phyloP scores from a whole-genome alignment of 1,284 basidiomycete genomes.

The Stygiomarasmius scandens region DNA sequence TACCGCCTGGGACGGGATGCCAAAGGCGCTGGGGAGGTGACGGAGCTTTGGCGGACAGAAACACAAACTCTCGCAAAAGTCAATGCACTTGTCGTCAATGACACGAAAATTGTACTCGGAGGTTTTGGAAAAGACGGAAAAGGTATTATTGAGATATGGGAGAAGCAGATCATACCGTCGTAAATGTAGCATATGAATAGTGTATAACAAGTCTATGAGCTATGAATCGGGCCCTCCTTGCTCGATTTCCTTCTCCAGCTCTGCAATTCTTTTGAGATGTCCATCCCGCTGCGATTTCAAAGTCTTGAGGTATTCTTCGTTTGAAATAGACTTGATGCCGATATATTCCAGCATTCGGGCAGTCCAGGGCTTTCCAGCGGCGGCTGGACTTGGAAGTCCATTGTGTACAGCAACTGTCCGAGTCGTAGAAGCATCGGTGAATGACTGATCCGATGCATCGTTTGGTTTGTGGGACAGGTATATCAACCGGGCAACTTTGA shows the following conservation, averaged over 20 bases:
- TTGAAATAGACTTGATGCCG: conserved; percentile 56
- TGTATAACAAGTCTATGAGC: not conserved
- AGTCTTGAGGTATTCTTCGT: conserved; percentile 63
- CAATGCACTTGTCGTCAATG: conserved; percentile 54
- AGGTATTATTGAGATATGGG: conserved; percentile 66
- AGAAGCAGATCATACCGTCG: conserved; percentile 1
- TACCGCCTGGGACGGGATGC: conserved; percentile 40
- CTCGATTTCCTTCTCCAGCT: conserved; percentile 51
- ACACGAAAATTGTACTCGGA: conserved; percentile 53
- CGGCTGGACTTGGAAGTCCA: not conserved
- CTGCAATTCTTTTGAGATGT: conserved; percentile 54
- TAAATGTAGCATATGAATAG: not conserved
- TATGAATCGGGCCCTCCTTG: conserved; percentile 28
- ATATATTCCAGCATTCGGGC: conserved; percentile 27
- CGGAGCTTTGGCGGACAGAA: conserved; percentile 47
- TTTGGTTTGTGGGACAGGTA: conserved; percentile 43
- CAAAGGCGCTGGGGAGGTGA: conserved; percentile 31
- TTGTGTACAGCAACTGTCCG: not conserved
- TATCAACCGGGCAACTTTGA: conserved; percentile 57
- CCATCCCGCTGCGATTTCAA: conserved; percentile 55
- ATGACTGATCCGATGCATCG: not conserved
- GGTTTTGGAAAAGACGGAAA: conserved; percentile 60
- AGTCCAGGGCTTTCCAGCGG: conserved; percentile 12
- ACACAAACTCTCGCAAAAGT: conserved; percentile 55
- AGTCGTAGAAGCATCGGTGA: not conserved